These are phyloP conservation scores for Apostasia ramifera DNA, from an alignment of 106 monocot species.

Conservation along the genomic window DNA sequence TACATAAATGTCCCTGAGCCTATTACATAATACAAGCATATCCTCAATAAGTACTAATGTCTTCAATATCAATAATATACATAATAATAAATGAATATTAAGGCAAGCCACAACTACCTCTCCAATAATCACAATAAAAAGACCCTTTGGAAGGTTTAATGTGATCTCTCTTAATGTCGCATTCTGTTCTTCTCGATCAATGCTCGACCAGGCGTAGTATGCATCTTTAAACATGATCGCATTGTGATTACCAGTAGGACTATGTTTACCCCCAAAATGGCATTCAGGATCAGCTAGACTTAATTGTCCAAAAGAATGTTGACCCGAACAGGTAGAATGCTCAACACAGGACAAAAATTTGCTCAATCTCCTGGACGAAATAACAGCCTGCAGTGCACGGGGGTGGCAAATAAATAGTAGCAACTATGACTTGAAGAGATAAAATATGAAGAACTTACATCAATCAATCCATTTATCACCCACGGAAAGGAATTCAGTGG, in stretches of 20 bases:
- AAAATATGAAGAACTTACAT: constrained; percentile 48
- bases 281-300: not conserved
- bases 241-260: constrained; percentile 14
- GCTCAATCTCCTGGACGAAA: constrained; percentile 77
- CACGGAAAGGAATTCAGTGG: constrained; percentile 97
- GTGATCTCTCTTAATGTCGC: constrained; percentile 36
- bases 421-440: not conserved
- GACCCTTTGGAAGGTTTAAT: constrained; percentile 54
- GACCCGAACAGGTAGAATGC: constrained; percentile 10
- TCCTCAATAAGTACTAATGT: no score
- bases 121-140: constrained; percentile 68
- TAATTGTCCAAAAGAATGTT: constrained; percentile 8
- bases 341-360: constrained; percentile 80
- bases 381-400: constrained; percentile 49
- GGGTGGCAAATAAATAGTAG: not conserved
- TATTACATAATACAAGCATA: no score
- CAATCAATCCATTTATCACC: constrained; percentile 98
- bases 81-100: not conserved
- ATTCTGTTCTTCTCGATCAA: constrained; percentile 19
- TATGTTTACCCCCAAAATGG: not conserved
- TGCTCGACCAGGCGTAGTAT: constrained; percentile 56
- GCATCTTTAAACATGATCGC: constrained; percentile 46
- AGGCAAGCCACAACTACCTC: constrained; percentile 47
- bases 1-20: no score
- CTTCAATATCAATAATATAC: not conserved